Conservation (phyloP, 768 basidiomycete genomes). For the Lentinula raphanica region DNA sequence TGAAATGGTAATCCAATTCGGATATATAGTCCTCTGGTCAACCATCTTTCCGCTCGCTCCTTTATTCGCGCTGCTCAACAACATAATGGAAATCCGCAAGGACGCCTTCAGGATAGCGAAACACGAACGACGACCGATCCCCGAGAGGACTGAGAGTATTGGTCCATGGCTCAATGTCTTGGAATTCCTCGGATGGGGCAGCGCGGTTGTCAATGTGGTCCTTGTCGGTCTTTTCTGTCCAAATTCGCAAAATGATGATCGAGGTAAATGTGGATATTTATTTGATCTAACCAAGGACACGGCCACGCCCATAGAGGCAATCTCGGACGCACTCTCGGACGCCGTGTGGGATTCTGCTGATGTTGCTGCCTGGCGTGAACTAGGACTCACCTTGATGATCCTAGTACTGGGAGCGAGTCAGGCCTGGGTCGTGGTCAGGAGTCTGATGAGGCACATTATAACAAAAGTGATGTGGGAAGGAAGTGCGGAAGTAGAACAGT, state of each 20-base stretch:
- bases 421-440: conserved; percentile 67
- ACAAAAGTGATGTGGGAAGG: conserved; percentile 76
- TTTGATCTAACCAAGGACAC: neutral
- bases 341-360: conserved; percentile 5
- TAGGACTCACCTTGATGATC: conserved; percentile 60
- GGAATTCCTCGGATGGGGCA: conserved; percentile 85
- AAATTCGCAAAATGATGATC: conserved; percentile 5
- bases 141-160: conserved; percentile 83
- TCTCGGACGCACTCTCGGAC: neutral
- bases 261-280: neutral
- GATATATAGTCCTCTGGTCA: conserved; percentile 88
- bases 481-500: conserved; percentile 57
- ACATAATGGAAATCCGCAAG: conserved; percentile 84
- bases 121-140: conserved; percentile 80
- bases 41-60: conserved; percentile 92
- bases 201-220: conserved; percentile 81
- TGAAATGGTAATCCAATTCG: conserved; percentile 96
- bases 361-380: conserved; percentile 37
- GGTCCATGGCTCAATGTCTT: conserved; percentile 93
- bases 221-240: conserved; percentile 88
- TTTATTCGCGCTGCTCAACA: conserved; percentile 86
- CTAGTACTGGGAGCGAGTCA: conserved; percentile 84
- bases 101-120: conserved; percentile 95
- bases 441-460: conserved; percentile 59
- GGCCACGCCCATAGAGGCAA: neutral